phyloP scores from a whole-genome alignment of 2,329 filamentous ascomycete species.

The Claviceps spartinae region DNA sequence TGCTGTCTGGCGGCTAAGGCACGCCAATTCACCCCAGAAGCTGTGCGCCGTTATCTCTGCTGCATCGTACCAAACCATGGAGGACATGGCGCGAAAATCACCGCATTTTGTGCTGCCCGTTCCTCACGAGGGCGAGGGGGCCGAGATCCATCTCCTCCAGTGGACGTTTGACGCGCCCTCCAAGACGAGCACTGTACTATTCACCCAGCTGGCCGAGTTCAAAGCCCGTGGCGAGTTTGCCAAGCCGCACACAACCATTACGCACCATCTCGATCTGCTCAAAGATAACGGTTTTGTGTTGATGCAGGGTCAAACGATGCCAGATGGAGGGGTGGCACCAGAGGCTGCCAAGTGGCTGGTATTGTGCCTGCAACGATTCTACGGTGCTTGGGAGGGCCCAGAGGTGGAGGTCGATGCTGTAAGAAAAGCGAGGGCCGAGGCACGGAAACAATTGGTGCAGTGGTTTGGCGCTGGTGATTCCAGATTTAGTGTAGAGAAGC shows the following conservation, averaged over 20 bases:
- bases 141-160: constrained; percentile 92
- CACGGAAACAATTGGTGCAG: constrained; percentile 59
- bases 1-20: constrained; percentile 78
- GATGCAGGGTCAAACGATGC: constrained; percentile 69
- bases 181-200: constrained; percentile 63
- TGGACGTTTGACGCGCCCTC: constrained; percentile 72
- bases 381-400: constrained; percentile 49
- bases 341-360: constrained; percentile 82
- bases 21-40: constrained; percentile 56
- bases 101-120: constrained; percentile 89
- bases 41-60: constrained; percentile 76
- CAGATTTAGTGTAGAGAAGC: constrained; percentile 67
- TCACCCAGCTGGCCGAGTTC: constrained; percentile 88
- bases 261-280: constrained; percentile 74
- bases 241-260: constrained; percentile 84
- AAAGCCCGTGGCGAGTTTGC: constrained; percentile 83
- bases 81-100: constrained; percentile 54
- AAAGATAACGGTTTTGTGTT: constrained; percentile 66
- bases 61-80: constrained; percentile 60
- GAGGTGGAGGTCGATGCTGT: constrained; percentile 20
- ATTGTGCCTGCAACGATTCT: constrained; percentile 91
- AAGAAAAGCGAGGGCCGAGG: constrained; percentile 42
- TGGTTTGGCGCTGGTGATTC: constrained; percentile 70
- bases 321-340: constrained; percentile 60
- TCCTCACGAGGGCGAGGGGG: constrained; percentile 52